Evolutionary conservation across 2,329 filamentous ascomycete species (phyloP), one percentile per base, ranked within the genome.

Genomic region (Daldinia sp.): DNA sequence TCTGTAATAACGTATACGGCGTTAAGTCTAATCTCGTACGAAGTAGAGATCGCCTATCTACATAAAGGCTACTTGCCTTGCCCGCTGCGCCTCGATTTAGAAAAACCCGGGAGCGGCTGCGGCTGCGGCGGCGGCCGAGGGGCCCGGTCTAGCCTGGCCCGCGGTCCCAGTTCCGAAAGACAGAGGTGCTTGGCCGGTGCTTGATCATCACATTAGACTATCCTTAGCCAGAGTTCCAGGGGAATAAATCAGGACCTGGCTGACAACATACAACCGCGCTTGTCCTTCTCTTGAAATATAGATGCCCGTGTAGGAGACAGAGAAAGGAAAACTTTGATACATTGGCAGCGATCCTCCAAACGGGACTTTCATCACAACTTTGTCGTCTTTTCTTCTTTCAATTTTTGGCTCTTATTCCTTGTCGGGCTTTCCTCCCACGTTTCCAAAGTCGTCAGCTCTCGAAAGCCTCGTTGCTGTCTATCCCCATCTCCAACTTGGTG

Each of bases 161-260:
- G 46, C 28, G 48, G 64, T 50, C 61, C 50, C 23, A 15, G 18
- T 55, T 60, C 44, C 35, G 39, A 42, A 56, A 37, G 33, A 60
- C 44, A n/a, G 56, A 57, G 48, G 15, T 33, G 48, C 39, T 53
- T 63, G 33, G 44, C 57, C 30, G 57, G 58, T 63, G 62, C 63
- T 66, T 64, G 62, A 66, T 54, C 62, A 58, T 68, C 60, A 55
- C 65, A 66, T 69, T 66, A 67, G 64, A 69, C 67, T 71, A 67
- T 61, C 63, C 63, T 63, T 63, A 65, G 53, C 67, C 64, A 69
- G 61, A 63, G 63, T 56, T 44, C 46, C 57, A 55, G 48, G 23
- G 37, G n/a, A 13, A 54, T 35, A 54, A 54, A 13, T 13, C 48
- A 20, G 53, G 56, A 63, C 50, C 54, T 67, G 58, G 63, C 54